Evolutionary conservation across 2,329 filamentous ascomycete species (phyloP).

Genomic region (Trichoderma hamatum): DNA sequence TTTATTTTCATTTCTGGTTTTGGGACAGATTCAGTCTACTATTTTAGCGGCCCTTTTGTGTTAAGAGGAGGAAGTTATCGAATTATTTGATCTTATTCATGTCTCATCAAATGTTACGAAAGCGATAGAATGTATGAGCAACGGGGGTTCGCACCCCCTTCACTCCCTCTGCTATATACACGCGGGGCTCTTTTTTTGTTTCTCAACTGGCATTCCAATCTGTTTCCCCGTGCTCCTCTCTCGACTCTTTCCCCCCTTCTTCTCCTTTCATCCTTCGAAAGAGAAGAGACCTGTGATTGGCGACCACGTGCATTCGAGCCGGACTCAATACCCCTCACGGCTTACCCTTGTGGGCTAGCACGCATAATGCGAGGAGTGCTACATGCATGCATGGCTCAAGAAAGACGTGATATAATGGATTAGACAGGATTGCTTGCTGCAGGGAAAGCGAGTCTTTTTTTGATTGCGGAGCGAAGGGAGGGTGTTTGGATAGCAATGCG

Average conservation of each 20-base stretch:
- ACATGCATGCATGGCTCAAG: conserved; percentile 23
- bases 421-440: conserved; percentile 10
- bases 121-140: conserved; percentile 44
- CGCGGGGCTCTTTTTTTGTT: conserved; percentile 38
- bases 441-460: conserved; percentile 10
- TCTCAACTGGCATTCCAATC: conserved; percentile 35
- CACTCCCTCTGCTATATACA: conserved; percentile 27
- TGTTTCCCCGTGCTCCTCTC: conserved; percentile 22
- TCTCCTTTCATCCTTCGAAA: conserved; percentile 12
- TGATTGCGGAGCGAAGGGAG: not conserved
- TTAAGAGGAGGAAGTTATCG: conserved; percentile 34
- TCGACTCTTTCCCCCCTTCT: conserved; percentile 29
- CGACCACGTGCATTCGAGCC: conserved; percentile 21
- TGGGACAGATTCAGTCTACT: not conserved
- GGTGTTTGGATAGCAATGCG: conserved; percentile 22
- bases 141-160: conserved; percentile 43
- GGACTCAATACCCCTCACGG: conserved; percentile 21
- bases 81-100: conserved; percentile 6
- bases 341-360: conserved; percentile 22
- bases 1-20: not conserved
- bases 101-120: conserved; percentile 34
- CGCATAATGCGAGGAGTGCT: conserved; percentile 20
- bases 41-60: conserved; percentile 27
- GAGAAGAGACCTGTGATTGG: not conserved
- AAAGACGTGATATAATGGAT: conserved; percentile 18